Evolutionary conservation across 495 filamentous ascomycete genomes (phyloP).

Genomic region (Neurospora tetrasperma): DNA sequence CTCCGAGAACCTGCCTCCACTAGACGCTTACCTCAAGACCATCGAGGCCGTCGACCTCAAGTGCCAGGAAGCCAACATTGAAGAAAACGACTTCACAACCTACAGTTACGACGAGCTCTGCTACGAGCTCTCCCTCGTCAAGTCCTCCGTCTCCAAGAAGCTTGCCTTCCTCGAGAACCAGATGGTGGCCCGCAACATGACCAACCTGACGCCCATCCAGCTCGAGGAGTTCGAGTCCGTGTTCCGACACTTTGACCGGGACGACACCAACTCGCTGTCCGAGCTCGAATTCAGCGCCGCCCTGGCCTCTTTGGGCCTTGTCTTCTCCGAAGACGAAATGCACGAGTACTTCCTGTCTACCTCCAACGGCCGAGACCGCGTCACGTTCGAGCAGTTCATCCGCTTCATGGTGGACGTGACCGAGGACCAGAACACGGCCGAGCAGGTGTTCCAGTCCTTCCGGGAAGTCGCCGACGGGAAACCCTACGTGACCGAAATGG

Average conservation of each 20-base stretch:
- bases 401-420: slow-evolving; percentile 98
- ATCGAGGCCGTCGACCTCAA: slow-evolving; percentile 75
- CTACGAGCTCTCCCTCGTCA: slow-evolving; percentile 88
- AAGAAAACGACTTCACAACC: slow-evolving; percentile 98
- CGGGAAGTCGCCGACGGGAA: slow-evolving; percentile 96
- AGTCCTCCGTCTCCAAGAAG: slow-evolving; percentile 86
- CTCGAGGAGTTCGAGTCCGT: slow-evolving; percentile 97
- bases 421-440: slow-evolving; percentile 95
- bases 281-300: slow-evolving; percentile 95
- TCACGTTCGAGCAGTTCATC: slow-evolving; percentile 98
- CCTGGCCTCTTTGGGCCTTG: slow-evolving; percentile 81
- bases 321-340: slow-evolving; percentile 96
- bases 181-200: slow-evolving; percentile 93
- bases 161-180: slow-evolving; percentile 95
- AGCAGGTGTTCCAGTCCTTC: slow-evolving; percentile 96
- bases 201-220: slow-evolving; percentile 94
- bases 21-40: slow-evolving; percentile 77
- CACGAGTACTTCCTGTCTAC: slow-evolving; percentile 78
- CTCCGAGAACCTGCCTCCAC: slow-evolving; percentile 68
- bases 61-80: slow-evolving; percentile 92
- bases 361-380: slow-evolving; percentile 59
- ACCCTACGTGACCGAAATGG: slow-evolving; percentile 95
- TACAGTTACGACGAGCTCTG: slow-evolving; percentile 93
- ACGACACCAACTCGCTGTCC: slow-evolving; percentile 77
- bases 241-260: slow-evolving; percentile 95